phyloP scores from a whole-genome alignment of 2,329 filamentous ascomycete genomes.

The Colletotrichum sansevieriae region DNA sequence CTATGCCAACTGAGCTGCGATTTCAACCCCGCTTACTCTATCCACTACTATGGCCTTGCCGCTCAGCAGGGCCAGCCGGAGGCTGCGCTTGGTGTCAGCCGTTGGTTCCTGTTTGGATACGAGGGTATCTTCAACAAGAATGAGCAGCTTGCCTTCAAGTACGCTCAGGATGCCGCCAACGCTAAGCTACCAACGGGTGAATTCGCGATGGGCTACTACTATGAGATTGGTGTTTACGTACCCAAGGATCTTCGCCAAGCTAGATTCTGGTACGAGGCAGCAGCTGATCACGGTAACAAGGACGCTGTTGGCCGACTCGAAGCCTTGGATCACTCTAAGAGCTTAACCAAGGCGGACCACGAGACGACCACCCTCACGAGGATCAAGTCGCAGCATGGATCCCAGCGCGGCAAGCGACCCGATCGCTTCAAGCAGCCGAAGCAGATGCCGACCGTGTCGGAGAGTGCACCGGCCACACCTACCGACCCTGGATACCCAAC shows the following conservation, averaged over 20 bases:
- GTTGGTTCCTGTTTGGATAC: slow-evolving; percentile 98
- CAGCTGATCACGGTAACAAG: slow-evolving; percentile 90
- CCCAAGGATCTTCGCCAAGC: slow-evolving; percentile 87
- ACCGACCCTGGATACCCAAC: slow-evolving; percentile 41
- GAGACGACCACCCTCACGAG: slow-evolving; percentile 89
- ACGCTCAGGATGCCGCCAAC: slow-evolving; percentile 87
- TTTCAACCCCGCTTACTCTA: slow-evolving; percentile 90
- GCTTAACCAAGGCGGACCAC: slow-evolving; percentile 90
- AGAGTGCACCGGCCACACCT: slow-evolving; percentile 53
- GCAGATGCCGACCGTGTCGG: slow-evolving; percentile 63
- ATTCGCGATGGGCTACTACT: slow-evolving; percentile 97
- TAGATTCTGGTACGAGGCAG: slow-evolving; percentile 89
- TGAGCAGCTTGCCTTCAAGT: slow-evolving; percentile 91
- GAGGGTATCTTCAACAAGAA: slow-evolving; percentile 95
- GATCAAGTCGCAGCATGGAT: slow-evolving; percentile 86
- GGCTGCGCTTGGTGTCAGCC: slow-evolving; percentile 94
- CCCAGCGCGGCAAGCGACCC: slow-evolving; percentile 72
- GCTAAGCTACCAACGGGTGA: slow-evolving; percentile 89
- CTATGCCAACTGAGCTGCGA: slow-evolving; percentile 93
- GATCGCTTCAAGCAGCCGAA: slow-evolving; percentile 67
- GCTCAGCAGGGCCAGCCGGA: slow-evolving; percentile 93
- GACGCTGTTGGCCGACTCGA: slow-evolving; percentile 88
- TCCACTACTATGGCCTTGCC: slow-evolving; percentile 96
- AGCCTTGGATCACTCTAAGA: slow-evolving; percentile 84
- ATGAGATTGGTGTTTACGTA: slow-evolving; percentile 95